A percentile compares a stretch with the other conserved stretches of the same genome.
These are phyloP conservation scores for Austroboletus niveus DNA, from an alignment of 1,284 basidiomycete species.

Conservation along the genomic window DNA sequence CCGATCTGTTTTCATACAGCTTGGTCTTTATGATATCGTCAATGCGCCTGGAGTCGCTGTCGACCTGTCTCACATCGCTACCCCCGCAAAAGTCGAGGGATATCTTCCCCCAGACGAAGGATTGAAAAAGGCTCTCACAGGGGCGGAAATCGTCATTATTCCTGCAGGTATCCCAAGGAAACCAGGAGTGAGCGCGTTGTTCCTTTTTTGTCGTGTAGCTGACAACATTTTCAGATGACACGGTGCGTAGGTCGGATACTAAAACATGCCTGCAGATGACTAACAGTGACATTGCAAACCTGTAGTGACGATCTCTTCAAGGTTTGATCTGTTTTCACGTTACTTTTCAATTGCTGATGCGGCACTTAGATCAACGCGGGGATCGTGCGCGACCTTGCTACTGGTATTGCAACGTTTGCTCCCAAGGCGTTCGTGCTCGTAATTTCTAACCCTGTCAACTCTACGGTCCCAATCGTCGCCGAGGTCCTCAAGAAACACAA, in stretches of 20 bases:
- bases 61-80: constrained; percentile 89
- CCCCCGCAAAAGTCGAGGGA: constrained; percentile 77
- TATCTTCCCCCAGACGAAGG: constrained; percentile 75
- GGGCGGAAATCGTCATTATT: constrained; percentile 90
- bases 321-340: constrained; percentile 40
- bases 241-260: constrained; percentile 46
- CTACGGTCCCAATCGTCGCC: constrained; percentile 95
- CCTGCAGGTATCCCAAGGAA: constrained; percentile 98
- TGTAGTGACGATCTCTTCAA: constrained; percentile 91
- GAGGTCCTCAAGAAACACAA: constrained; percentile 94
- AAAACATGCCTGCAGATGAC: constrained; percentile 9
- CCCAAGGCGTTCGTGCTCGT: constrained; percentile 95
- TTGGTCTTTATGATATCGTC: constrained; percentile 94
- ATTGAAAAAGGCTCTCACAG: constrained; percentile 79
- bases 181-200: constrained; percentile 67
- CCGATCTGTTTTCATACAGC: constrained; percentile 37
- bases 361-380: constrained; percentile 79
- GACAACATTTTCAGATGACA: constrained; percentile 56
- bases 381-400: constrained; percentile 92
- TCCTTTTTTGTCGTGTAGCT: constrained; percentile 1
- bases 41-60: constrained; percentile 95
- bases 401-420: constrained; percentile 78
- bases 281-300: constrained; percentile 5
- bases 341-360: neutral
- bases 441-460: constrained; percentile 97